Conservation (phyloP, 176 grass and related monocot species). For the Raddia distichophylla region DNA sequence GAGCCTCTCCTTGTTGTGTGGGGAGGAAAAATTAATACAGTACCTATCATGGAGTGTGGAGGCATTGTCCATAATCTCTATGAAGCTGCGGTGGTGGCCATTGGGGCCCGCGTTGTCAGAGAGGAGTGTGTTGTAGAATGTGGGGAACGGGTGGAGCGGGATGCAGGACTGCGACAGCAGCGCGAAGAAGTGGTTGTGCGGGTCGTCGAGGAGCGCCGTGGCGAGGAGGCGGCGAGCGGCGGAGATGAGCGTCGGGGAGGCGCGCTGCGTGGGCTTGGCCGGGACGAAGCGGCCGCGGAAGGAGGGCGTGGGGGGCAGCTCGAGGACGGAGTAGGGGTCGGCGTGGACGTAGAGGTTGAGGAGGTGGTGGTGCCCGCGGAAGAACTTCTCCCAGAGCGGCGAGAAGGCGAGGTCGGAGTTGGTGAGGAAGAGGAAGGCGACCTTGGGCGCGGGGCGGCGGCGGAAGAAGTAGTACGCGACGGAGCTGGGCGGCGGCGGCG, state of each 20-base stretch:
- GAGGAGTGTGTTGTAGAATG: constrained; percentile 62
- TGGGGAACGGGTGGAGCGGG: constrained; percentile 79
- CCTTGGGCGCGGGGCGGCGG: constrained; percentile 60
- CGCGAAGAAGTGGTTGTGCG: constrained; percentile 72
- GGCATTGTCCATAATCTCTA: constrained; percentile 82
- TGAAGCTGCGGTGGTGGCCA: constrained; percentile 76
- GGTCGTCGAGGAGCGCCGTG: constrained; percentile 69
- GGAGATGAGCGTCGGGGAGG: constrained; percentile 87
- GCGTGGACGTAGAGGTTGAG: constrained; percentile 93
- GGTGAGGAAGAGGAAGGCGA: constrained; percentile 94
- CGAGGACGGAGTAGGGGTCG: constrained; percentile 61
- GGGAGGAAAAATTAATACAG: neutral
- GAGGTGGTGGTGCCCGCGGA: constrained; percentile 57
- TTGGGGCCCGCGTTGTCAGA: constrained; percentile 51
- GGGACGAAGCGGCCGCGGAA: constrained; percentile 80
- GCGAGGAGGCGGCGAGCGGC: constrained; percentile 82
- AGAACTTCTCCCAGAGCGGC: constrained; percentile 88
- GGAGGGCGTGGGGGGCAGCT: constrained; percentile 53
- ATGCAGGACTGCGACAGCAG: constrained; percentile 88
- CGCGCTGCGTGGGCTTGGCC: constrained; percentile 82
- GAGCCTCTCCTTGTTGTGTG: too few species aligned
- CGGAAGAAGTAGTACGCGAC: constrained; percentile 48
- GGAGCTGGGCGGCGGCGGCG: constrained; percentile 34
- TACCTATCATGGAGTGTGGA: constrained; percentile 69
- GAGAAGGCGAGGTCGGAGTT: constrained; percentile 82